Base-by-base conservation (phyloP, 2,329 filamentous ascomycete genomes). In the Venturia aucupariae region DNA sequence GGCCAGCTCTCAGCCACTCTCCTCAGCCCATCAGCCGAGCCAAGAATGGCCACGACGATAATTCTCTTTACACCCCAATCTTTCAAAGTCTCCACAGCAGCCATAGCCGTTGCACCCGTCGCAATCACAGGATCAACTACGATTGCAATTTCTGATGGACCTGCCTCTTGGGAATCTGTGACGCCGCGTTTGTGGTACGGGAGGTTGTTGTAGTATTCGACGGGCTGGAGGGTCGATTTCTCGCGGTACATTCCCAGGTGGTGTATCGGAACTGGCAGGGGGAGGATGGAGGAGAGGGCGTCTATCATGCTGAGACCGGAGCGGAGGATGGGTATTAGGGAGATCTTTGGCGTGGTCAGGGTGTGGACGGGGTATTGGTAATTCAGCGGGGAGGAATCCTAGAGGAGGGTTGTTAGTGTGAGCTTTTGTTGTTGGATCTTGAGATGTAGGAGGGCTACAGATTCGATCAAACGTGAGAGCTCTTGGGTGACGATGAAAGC, bases 181-280 rank as follows among this genome's bases (percentile, higher is more conserved):
- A 78, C 78, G 11, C 62, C 54, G 64, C 70, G 80, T 46, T 80
- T 74, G 77, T 90, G 88, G 77, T 90, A 88, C 42, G 92, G 92
- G 24, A 97, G 86, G 77, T 96, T 96, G 81, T 97, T 97, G 84
- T 97, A 97, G 83, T 97, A 96, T 78, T 96, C 92, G 65, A 97
- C 92, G 3, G 92, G 91, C 71, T 91, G 86, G 65, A 97, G 86
- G 55, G 90, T 93, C 65, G 86, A 85, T 66, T 89, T 90, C 75
- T 97, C 92, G 72, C 92, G 90, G 82, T 93, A 97, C 72, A 97
- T 88, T 69, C 94, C 93, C 8, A 97, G 88, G 75, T 97, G 93
- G 79, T 97, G 92, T 68, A 97, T 85, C 7, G 92, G 88, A 39
- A 93, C 89, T 17, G 90, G 84, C 44, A 77, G 74, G 22, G 93